phyloP scores from a whole-genome alignment of 306 rosid species.

The Hippophae gyantsensis region DNA sequence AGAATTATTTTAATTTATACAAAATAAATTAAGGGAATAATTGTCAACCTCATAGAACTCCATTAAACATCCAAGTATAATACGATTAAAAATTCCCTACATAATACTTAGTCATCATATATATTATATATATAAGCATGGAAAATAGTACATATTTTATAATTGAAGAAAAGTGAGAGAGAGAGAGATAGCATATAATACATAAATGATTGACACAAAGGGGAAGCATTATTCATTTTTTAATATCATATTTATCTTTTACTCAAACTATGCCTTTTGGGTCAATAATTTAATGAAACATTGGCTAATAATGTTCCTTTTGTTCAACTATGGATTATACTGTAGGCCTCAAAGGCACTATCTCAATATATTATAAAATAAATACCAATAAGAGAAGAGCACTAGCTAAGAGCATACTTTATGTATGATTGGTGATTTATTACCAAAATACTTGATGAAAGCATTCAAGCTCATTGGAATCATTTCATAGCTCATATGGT shows the following conservation, averaged over 20 bases:
- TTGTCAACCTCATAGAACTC: conserved; percentile 7
- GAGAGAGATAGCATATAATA: conserved; percentile 14
- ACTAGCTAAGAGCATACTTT: not conserved
- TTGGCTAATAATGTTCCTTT: conserved; percentile 1
- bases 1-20: not conserved
- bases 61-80: conserved; percentile 2
- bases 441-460: not conserved
- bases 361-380: not conserved
- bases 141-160: conserved; percentile 10
- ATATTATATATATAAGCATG: conserved; percentile 10
- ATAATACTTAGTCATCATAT: conserved; percentile 6
- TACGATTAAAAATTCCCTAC: not conserved
- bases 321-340: conserved; percentile 4
- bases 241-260: conserved; percentile 6
- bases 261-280: conserved; percentile 5
- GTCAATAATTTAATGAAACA: conserved; percentile 6
- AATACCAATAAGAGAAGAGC: not conserved
- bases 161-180: not conserved
- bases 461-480: not conserved
- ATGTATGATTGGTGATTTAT: not conserved
- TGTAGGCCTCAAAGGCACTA: not conserved
- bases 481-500: not conserved
- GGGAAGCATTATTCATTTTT: conserved; percentile 17
- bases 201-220: conserved; percentile 44
- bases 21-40: not conserved